Conservation (phyloP, 1,284 basidiomycete species). For the Marasmius tenuissimus region DNA sequence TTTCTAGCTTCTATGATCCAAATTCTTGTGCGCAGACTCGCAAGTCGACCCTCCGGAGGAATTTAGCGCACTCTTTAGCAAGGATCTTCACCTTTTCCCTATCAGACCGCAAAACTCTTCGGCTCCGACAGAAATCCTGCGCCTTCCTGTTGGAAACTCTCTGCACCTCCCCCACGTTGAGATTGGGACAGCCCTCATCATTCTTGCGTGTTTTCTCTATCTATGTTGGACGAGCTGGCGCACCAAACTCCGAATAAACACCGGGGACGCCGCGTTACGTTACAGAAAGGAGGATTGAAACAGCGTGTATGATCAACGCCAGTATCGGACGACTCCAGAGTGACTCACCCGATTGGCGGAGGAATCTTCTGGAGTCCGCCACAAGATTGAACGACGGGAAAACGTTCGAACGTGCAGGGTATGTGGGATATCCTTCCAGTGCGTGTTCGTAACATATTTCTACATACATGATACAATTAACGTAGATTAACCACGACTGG, state of each 20-base stretch:
- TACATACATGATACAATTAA: too few relatives aligned
- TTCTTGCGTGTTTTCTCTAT: constrained; percentile 1
- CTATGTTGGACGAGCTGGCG: background rate
- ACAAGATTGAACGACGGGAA: too few relatives aligned
- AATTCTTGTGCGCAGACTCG: background rate
- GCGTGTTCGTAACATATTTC: too few relatives aligned
- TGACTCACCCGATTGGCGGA: too few relatives aligned
- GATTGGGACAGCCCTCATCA: background rate
- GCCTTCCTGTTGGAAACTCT: background rate
- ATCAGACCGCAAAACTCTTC: background rate
- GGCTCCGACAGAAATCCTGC: background rate
- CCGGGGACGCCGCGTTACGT: background rate
- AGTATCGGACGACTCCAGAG: too few relatives aligned
- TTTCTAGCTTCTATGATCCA: background rate
- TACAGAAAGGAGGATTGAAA: background rate
- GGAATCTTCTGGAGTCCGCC: too few relatives aligned
- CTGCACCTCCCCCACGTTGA: background rate
- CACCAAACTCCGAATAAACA: background rate
- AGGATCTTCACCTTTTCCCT: background rate
- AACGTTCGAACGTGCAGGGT: too few relatives aligned
- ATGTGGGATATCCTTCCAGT: too few relatives aligned
- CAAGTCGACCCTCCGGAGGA: background rate
- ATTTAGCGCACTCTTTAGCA: background rate
- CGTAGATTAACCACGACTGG: too few relatives aligned
- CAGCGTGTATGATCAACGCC: background rate